Percentiles rank a stretch among this genome's conserved stretches.
These are phyloP conservation scores for Ceratocystis diversiconidia DNA, from an alignment of 2,329 filamentous ascomycete species.

Conservation along the genomic window DNA sequence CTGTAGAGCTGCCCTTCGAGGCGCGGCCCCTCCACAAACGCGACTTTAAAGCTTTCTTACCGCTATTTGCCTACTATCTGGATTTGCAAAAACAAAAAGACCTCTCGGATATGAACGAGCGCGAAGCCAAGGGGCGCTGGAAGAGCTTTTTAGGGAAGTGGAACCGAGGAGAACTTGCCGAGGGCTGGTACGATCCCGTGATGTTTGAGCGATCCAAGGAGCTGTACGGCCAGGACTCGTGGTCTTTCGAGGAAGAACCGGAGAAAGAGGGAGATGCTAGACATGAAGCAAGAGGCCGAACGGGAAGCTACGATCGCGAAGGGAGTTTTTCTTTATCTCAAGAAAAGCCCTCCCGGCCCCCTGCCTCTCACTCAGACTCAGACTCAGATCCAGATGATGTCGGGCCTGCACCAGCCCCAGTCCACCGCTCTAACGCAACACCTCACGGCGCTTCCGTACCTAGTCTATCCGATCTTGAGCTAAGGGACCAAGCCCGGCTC, in stretches of 20 bases:
- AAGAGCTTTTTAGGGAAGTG: conserved; percentile 86
- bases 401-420: conserved; percentile 14
- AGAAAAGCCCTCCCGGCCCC: background rate
- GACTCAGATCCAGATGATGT: conserved; percentile 17
- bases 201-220: conserved; percentile 34
- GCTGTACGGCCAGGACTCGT: conserved; percentile 9
- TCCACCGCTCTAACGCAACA: conserved; percentile 26
- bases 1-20: conserved; percentile 43
- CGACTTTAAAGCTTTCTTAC: conserved; percentile 51
- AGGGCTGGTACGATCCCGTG: conserved; percentile 84
- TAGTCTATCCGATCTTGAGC: conserved; percentile 55
- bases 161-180: conserved; percentile 76
- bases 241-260: conserved; percentile 1
- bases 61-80: conserved; percentile 71
- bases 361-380: conserved; percentile 14
- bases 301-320: background rate
- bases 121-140: conserved; percentile 73
- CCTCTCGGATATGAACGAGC: conserved; percentile 53
- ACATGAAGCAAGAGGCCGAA: background rate
- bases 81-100: conserved; percentile 71
- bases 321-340: background rate
- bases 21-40: conserved; percentile 52
- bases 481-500: conserved; percentile 39
- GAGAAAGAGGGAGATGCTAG: background rate
- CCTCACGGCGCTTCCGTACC: conserved; percentile 49